Percentiles rank a stretch among this genome's conserved stretches.
Evolutionary conservation across 2,329 filamentous ascomycete species (phyloP).

Genomic region (Botrytis cinerea): DNA sequence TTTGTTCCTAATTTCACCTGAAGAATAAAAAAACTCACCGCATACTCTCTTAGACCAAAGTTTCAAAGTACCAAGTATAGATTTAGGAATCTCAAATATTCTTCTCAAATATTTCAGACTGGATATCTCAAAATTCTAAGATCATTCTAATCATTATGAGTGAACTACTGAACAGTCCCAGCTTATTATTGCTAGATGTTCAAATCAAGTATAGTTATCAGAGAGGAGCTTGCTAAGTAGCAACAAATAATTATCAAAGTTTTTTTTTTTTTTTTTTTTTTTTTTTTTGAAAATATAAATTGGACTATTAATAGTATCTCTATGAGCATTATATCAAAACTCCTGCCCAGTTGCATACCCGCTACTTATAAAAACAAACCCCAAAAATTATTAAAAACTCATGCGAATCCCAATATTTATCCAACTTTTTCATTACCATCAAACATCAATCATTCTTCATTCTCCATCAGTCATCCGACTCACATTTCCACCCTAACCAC

Average conservation of each 20-base stretch:
- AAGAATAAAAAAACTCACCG: not conserved
- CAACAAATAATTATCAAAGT: not conserved
- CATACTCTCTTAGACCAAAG: rapidly evolving
- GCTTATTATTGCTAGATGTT: not conserved
- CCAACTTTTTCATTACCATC: not conserved
- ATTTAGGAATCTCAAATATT: rapidly evolving
- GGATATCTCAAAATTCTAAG: not conserved
- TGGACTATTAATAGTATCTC: not conserved
- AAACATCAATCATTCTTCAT: not conserved
- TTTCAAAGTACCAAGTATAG: not conserved
- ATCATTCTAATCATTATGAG: rapidly evolving
- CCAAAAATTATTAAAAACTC: not conserved
- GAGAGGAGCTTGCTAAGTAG: rapidly evolving
- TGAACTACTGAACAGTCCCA: not conserved
- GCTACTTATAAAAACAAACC: not conserved
- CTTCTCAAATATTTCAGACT: not conserved
- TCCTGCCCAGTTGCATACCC: not conserved
- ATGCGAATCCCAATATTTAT: not conserved
- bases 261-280: not conserved
- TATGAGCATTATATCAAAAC: not conserved
- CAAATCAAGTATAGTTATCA: rapidly evolving
- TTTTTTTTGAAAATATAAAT: not conserved
- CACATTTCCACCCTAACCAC: not conserved
- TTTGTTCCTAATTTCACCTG: not conserved
- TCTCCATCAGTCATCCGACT: not conserved